Evolutionary conservation across 257 asterid species (phyloP).

Genomic region (Craterostigma plantagineum): DNA sequence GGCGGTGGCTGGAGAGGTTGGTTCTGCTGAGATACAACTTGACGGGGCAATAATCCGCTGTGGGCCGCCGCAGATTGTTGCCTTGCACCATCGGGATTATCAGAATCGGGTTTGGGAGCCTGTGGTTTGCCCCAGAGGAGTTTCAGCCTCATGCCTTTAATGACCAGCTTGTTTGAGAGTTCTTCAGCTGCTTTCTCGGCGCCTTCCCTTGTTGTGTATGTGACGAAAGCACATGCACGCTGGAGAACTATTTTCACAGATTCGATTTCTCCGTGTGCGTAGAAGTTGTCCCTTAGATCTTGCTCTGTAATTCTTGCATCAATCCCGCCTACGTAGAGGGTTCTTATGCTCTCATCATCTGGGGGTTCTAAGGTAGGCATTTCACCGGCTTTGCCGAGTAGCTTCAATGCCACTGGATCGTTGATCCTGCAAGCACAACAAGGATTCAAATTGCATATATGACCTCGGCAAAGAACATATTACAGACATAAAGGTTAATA

Average conservation of each 20-base stretch:
- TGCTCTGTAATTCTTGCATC: slow-evolving; percentile 77
- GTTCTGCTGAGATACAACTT: slow-evolving; percentile 81
- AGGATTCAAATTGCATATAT: too few species aligned
- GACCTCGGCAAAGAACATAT: too few species aligned
- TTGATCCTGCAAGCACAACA: slow-evolving; percentile 40
- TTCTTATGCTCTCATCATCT: slow-evolving; percentile 80
- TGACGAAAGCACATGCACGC: slow-evolving; percentile 88
- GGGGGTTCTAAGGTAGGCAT: slow-evolving; percentile 98
- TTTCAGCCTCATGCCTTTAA: slow-evolving; percentile 82
- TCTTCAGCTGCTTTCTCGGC: slow-evolving; percentile 98
- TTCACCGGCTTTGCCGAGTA: slow-evolving; percentile 88
- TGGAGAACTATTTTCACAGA: slow-evolving; percentile 77
- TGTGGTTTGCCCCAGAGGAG: slow-evolving; percentile 94
- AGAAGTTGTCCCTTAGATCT: slow-evolving; percentile 79
- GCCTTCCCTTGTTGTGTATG: slow-evolving; percentile 90
- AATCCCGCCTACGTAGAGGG: slow-evolving; percentile 88
- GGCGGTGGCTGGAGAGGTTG: slow-evolving; percentile 41
- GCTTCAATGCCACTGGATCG: slow-evolving; percentile 91
- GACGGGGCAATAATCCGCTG: slow-evolving; percentile 75
- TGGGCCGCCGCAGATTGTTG: slow-evolving; percentile 67
- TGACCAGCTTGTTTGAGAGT: slow-evolving; percentile 65
- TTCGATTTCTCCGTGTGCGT: slow-evolving; percentile 92
- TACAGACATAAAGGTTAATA: too few species aligned
- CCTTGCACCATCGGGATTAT: slow-evolving; percentile 53
- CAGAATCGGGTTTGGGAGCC: slow-evolving; percentile 50